phyloP scores from a whole-genome alignment of 176 grass and related monocot genomes.

The Musa troglodytarum region DNA sequence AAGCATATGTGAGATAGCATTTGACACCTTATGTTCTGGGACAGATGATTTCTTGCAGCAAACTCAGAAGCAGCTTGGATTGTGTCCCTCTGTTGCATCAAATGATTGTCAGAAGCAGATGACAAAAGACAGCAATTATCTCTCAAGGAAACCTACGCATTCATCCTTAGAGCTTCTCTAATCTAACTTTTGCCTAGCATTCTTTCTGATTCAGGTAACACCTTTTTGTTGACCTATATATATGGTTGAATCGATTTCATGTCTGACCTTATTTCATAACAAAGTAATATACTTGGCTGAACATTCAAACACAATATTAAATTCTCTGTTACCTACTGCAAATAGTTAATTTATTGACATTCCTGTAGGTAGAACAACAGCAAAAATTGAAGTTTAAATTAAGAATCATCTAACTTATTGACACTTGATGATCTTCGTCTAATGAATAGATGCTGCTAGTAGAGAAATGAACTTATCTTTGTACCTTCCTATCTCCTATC shows the following conservation, averaged over 20 bases:
- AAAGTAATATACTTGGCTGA: neutral
- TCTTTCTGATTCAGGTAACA: neutral
- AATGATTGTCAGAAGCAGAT: neutral
- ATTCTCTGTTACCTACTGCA: too few species aligned
- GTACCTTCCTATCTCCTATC: neutral
- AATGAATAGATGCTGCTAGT: too few species aligned
- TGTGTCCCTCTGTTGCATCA: constrained; percentile 61
- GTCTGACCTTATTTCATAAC: neutral
- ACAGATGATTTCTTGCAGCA: constrained; percentile 57
- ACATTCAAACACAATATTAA: neutral
- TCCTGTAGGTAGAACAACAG: neutral
- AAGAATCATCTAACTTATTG: neutral
- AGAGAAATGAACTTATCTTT: neutral
- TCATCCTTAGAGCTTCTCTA: too few species aligned
- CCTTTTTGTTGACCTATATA: too few species aligned
- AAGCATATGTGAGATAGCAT: constrained; percentile 77
- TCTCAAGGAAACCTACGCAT: neutral
- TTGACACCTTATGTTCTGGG: constrained; percentile 50
- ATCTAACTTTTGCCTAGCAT: neutral
- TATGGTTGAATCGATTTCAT: too few species aligned
- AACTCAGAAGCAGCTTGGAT: constrained; percentile 70
- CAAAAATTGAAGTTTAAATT: neutral
- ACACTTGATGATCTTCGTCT: neutral
- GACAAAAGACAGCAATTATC: neutral
- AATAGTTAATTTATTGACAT: neutral